Evolutionary conservation across 352 stramenopile species (phyloP).

Genomic region (Halophytophthora polymorphica): DNA sequence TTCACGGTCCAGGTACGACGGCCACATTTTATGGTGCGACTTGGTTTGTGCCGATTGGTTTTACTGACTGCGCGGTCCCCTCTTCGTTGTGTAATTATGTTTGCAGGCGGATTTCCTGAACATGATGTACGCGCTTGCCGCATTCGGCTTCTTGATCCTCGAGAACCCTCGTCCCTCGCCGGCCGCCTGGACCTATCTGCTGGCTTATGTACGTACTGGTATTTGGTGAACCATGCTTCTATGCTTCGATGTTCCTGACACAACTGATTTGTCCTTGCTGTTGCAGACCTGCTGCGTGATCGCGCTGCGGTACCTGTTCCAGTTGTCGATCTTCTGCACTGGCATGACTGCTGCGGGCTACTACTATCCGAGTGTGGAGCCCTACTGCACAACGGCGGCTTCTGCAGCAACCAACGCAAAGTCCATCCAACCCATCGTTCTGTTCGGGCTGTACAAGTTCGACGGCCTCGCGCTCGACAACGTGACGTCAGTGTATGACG

Average conservation of each 20-base stretch:
- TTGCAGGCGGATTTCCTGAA: slow-evolving; percentile 76
- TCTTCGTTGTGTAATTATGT: slow-evolving; percentile 2
- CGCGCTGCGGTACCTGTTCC: slow-evolving; percentile 71
- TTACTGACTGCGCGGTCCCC: neutral
- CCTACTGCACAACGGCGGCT: slow-evolving; percentile 51
- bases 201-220: slow-evolving; percentile 71
- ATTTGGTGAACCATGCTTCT: neutral
- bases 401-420: slow-evolving; percentile 43
- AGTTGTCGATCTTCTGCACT: slow-evolving; percentile 82
- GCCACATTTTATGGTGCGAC: neutral
- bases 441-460: slow-evolving; percentile 88
- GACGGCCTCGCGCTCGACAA: slow-evolving; percentile 59
- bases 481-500: slow-evolving; percentile 54
- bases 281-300: slow-evolving; percentile 49
- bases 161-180: slow-evolving; percentile 73
- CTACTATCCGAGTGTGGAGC: slow-evolving; percentile 79
- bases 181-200: slow-evolving; percentile 60
- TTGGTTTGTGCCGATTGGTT: neutral
- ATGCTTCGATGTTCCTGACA: neutral
- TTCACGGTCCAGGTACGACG: slow-evolving; percentile 69
- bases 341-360: slow-evolving; percentile 46
- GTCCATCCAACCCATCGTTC: slow-evolving; percentile 70
- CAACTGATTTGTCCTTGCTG: neutral
- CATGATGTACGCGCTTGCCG: slow-evolving; percentile 65
- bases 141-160: slow-evolving; percentile 68